Conservation (phyloP, 371 early-diverging fungal genomes). For the Mucor sp. region DNA sequence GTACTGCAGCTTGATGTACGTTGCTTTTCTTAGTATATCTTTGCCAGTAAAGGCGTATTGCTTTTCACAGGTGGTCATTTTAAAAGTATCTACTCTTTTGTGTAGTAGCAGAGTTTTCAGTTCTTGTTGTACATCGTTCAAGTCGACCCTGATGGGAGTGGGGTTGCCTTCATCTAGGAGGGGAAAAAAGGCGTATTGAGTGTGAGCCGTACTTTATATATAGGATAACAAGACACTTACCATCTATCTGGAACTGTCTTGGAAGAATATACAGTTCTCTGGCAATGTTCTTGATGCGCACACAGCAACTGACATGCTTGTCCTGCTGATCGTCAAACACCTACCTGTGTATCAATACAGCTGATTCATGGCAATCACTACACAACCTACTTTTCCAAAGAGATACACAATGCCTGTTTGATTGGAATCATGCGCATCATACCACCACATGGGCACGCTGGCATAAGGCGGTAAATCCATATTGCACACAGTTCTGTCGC, state of each 20-base stretch:
- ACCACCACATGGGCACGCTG: constrained; percentile 74
- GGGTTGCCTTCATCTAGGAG: constrained; percentile 48
- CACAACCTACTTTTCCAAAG: constrained; percentile 76
- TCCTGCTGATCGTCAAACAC: constrained; percentile 23
- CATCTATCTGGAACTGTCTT: constrained; percentile 54
- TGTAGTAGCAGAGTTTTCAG: constrained; percentile 59
- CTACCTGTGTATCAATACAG: background rate
- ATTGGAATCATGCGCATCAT: constrained; percentile 85
- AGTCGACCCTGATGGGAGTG: constrained; percentile 59
- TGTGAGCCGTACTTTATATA: background rate
- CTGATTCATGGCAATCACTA: background rate
- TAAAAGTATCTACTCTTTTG: constrained; percentile 57
- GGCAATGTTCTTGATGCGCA: constrained; percentile 73
- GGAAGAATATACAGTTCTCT: constrained; percentile 91
- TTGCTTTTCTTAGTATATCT: constrained; percentile 74
- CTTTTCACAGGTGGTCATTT: constrained; percentile 64
- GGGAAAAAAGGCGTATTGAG: too few species aligned
- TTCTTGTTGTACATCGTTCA: constrained; percentile 76
- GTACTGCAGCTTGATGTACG: constrained; percentile 88
- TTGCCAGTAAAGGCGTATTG: constrained; percentile 93
- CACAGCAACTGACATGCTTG: constrained; percentile 77
- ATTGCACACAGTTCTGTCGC: background rate
- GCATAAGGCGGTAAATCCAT: background rate
- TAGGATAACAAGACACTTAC: constrained; percentile 16
- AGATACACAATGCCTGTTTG: constrained; percentile 74